phyloP scores from a whole-genome alignment of 2,329 filamentous ascomycete species.

The Colletotrichum kahawae region DNA sequence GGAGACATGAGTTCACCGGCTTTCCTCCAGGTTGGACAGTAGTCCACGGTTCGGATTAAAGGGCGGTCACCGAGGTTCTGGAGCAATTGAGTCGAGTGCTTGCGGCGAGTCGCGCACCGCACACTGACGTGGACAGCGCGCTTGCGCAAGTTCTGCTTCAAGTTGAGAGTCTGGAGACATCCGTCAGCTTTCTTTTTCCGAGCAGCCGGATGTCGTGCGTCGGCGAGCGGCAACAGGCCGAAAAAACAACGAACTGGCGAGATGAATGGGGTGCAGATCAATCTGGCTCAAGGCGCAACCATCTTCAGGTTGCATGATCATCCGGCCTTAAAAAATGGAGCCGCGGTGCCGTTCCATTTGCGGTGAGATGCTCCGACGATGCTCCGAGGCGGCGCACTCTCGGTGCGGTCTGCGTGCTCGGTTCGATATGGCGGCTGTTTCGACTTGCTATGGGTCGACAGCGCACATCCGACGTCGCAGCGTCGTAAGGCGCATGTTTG shows the following conservation, averaged over 20 bases:
- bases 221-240: not conserved
- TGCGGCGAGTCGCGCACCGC: not conserved
- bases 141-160: conserved; percentile 2
- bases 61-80: not conserved
- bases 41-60: not conserved
- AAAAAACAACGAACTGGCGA: not conserved
- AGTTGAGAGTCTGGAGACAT: not conserved
- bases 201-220: not conserved
- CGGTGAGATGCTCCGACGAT: not conserved
- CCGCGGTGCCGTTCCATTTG: conserved; percentile 1
- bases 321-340: conserved; percentile 18
- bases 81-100: not conserved
- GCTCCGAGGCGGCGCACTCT: not conserved
- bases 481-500: not conserved
- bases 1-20: not conserved
- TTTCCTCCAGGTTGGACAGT: not conserved
- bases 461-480: not conserved
- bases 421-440: not conserved
- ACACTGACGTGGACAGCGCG: not conserved
- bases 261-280: not conserved
- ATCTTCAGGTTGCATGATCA: conserved; percentile 15
- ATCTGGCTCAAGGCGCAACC: not conserved
- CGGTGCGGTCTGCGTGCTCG: not conserved
- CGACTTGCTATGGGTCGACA: conserved; percentile 1
- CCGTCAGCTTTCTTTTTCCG: not conserved